Evolutionary conservation across 2,329 filamentous ascomycete genomes (phyloP).

Genomic region (Penicillium sp.): DNA sequence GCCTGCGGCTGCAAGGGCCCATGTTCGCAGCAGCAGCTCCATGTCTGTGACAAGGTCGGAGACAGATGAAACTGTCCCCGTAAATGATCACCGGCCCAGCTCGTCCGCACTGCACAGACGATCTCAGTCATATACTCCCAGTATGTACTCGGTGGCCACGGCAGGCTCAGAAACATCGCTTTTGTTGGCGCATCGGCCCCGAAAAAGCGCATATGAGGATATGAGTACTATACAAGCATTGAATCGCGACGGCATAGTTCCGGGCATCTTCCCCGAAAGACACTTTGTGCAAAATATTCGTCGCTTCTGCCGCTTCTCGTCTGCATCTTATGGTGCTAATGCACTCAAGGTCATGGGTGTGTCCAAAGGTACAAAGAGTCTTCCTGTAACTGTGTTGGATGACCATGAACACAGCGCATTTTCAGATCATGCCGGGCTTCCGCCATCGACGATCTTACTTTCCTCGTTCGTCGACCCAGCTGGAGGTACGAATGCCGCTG

Average conservation of each 20-base stretch:
- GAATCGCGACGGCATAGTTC: slow-evolving; percentile 48
- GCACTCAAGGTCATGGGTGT: slow-evolving; percentile 54
- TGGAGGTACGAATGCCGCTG: slow-evolving; percentile 67
- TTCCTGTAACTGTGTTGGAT: slow-evolving; percentile 37
- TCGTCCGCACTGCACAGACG: slow-evolving; percentile 38
- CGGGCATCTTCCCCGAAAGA: slow-evolving; percentile 51
- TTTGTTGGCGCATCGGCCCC: slow-evolving; percentile 46
- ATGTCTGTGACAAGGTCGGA: slow-evolving; percentile 49
- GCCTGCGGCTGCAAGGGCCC: slow-evolving; percentile 42
- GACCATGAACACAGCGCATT: slow-evolving; percentile 52
- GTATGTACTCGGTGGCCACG: slow-evolving; percentile 51
- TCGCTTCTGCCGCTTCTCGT: slow-evolving; percentile 52
- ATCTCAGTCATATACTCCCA: slow-evolving; percentile 48
- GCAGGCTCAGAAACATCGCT: slow-evolving; percentile 51
- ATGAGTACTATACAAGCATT: slow-evolving; percentile 49
- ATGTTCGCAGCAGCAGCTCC: slow-evolving; percentile 49
- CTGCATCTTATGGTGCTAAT: slow-evolving; percentile 52
- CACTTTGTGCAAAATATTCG: slow-evolving; percentile 52
- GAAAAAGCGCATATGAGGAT: slow-evolving; percentile 52
- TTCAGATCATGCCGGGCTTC: slow-evolving; percentile 49
- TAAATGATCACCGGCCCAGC: slow-evolving; percentile 35
- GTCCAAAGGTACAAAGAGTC: slow-evolving; percentile 35
- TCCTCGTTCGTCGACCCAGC: slow-evolving; percentile 72
- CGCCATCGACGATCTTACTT: slow-evolving; percentile 57
- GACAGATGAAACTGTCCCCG: slow-evolving; percentile 40